Conservation (phyloP, 2,329 filamentous ascomycete genomes). For the Pseudocercospora eumusae region DNA sequence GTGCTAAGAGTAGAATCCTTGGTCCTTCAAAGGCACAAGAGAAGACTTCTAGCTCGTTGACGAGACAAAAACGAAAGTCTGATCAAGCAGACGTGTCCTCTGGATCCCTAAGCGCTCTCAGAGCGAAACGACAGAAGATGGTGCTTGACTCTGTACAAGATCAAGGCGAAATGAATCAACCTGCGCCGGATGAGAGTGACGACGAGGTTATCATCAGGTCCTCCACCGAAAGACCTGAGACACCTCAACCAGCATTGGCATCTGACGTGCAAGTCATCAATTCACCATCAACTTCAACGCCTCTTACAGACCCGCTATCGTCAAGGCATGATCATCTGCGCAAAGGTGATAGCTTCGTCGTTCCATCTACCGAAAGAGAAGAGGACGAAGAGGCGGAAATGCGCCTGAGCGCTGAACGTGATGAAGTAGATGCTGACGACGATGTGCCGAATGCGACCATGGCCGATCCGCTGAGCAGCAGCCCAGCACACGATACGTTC, state of each 20-base stretch:
- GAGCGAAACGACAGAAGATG: slow-evolving; percentile 27
- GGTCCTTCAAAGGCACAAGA: slow-evolving; percentile 3
- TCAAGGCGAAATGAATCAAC: background rate
- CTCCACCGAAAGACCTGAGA: slow-evolving; percentile 28
- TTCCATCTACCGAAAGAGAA: slow-evolving; percentile 27
- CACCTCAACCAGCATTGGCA: slow-evolving; percentile 24
- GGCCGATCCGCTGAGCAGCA: slow-evolving; percentile 50
- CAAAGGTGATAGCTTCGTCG: slow-evolving; percentile 22
- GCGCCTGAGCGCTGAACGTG: slow-evolving; percentile 10
- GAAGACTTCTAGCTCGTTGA: slow-evolving; percentile 14
- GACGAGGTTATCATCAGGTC: slow-evolving; percentile 16
- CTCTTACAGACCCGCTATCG: slow-evolving; percentile 35
- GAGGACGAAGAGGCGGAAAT: slow-evolving; percentile 24
- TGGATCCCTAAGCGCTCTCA: slow-evolving; percentile 25
- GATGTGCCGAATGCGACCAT: slow-evolving; percentile 45
- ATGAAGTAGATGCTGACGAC: slow-evolving; percentile 28
- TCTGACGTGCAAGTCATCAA: slow-evolving; percentile 38
- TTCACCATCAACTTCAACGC: slow-evolving; percentile 40
- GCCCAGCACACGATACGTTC: slow-evolving; percentile 27
- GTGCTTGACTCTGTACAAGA: slow-evolving; percentile 1
- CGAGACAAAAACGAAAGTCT: slow-evolving; percentile 38
- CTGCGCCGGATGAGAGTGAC: slow-evolving; percentile 3
- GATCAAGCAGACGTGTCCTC: slow-evolving; percentile 26
- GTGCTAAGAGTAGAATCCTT: slow-evolving; percentile 1
- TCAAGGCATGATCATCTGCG: slow-evolving; percentile 35